Evolutionary conservation across 208 protist genomes (phyloP).

Genomic region (Crithidia brevicula): DNA sequence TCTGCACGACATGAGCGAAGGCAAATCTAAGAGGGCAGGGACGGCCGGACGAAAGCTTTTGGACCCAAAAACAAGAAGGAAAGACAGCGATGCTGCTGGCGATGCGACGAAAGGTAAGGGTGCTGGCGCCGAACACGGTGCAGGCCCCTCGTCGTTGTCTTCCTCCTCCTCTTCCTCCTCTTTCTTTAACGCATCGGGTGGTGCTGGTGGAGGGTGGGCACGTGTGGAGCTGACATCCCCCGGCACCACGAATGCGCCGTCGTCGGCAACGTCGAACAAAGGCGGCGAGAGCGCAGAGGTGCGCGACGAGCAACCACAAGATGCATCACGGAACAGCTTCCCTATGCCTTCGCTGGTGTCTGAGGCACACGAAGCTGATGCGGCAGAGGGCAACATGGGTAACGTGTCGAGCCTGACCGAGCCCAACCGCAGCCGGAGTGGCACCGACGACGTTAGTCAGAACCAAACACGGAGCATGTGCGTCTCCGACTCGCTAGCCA

Average conservation of each 20-base stretch:
- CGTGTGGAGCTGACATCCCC: not conserved
- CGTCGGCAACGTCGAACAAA: conserved; percentile 5
- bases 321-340: not conserved
- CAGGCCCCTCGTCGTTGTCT: not conserved
- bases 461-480: not conserved
- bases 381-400: not conserved
- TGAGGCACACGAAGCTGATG: not conserved
- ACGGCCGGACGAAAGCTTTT: not conserved
- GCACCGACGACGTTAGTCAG: not conserved
- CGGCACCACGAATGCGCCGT: not conserved
- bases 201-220: conserved; percentile 1
- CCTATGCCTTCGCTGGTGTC: not conserved
- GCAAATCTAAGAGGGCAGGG: not conserved
- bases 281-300: not conserved
- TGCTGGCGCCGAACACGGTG: not conserved
- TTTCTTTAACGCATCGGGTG: conserved; percentile 3
- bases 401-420: conserved; percentile 7
- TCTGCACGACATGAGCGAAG: conserved; percentile 3
- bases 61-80: too few relatives aligned
- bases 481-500: not conserved
- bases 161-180: conserved; percentile 22
- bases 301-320: not conserved
- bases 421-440: not conserved
- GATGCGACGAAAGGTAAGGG: not conserved
- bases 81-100: too few relatives aligned